These are phyloP conservation scores for Leccinum ochraceum DNA, from an alignment of 768 basidiomycete genomes.

Conservation along the genomic window DNA sequence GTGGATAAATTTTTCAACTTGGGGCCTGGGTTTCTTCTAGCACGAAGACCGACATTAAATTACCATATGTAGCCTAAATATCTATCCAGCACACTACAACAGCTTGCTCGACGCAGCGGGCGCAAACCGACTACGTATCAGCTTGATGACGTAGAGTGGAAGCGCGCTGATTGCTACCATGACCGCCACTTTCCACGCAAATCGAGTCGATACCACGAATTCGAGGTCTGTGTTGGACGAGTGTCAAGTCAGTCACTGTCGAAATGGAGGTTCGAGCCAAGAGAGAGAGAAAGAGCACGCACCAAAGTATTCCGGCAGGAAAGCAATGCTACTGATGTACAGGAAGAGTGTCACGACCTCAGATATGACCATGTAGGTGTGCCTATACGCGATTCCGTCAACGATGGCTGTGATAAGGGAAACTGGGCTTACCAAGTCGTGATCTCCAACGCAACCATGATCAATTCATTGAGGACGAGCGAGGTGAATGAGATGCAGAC, in stretches of 20 bases:
- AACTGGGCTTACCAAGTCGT: slow-evolving; percentile 80
- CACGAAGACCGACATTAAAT: not conserved
- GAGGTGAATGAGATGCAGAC: slow-evolving; percentile 98
- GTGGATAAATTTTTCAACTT: not conserved
- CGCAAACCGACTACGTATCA: slow-evolving; percentile 80
- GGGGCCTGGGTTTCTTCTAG: not conserved
- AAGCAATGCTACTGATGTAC: slow-evolving; percentile 88
- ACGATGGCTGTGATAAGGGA: not conserved
- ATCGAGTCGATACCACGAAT: slow-evolving; percentile 85
- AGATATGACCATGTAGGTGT: slow-evolving; percentile 91
- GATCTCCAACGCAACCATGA: slow-evolving; percentile 98
- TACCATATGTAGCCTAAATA: not conserved
- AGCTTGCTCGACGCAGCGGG: slow-evolving; percentile 95
- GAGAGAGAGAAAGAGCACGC: slow-evolving; percentile 24
- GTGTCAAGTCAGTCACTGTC: not conserved
- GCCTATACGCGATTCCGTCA: slow-evolving; percentile 51
- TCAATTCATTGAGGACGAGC: slow-evolving; percentile 92
- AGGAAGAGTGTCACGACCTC: slow-evolving; percentile 87
- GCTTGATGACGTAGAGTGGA: slow-evolving; percentile 89
- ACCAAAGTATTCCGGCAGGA: slow-evolving; percentile 98
- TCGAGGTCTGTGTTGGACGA: slow-evolving; percentile 66
- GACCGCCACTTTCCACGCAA: slow-evolving; percentile 93
- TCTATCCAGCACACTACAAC: slow-evolving; percentile 46
- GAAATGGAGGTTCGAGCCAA: not conserved
- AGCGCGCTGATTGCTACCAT: slow-evolving; percentile 94